Percentiles rank a stretch among this genome's conserved stretches.
phyloP scores from a whole-genome alignment of 2,329 filamentous ascomycete genomes.

The Colletotrichum liaoningense region DNA sequence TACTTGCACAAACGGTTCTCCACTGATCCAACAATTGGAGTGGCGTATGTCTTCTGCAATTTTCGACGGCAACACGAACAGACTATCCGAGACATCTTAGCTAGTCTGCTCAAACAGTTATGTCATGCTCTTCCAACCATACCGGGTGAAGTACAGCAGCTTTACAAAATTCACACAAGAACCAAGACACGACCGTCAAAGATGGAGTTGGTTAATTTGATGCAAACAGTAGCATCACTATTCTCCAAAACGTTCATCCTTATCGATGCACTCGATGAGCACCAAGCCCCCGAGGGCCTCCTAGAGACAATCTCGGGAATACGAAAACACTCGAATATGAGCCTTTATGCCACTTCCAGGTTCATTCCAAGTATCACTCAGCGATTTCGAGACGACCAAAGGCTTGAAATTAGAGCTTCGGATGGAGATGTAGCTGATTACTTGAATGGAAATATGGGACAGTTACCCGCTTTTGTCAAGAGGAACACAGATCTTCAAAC shows the following conservation, averaged over 20 bases:
- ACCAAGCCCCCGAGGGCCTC: not conserved
- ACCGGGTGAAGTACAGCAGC: conserved; percentile 40
- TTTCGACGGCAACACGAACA: conserved; percentile 53
- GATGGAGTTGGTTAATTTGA: conserved; percentile 1
- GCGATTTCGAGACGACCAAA: not conserved
- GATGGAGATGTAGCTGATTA: conserved; percentile 35
- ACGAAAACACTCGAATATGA: not conserved
- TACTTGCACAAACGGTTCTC: conserved; percentile 45
- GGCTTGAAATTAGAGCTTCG: conserved; percentile 36
- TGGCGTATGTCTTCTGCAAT: conserved; percentile 61
- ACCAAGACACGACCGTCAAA: conserved; percentile 13
- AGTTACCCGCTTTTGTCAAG: not conserved
- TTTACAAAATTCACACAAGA: conserved; percentile 42
- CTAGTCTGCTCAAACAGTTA: conserved; percentile 52
- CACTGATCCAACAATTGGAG: conserved; percentile 41
- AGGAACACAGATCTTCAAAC: conserved; percentile 1
- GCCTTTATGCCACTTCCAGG: conserved; percentile 41
- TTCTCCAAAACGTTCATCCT: conserved; percentile 35
- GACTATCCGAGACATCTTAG: conserved; percentile 43
- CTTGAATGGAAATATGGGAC: not conserved
- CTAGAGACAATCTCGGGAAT: conserved; percentile 18
- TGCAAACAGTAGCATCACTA: not conserved
- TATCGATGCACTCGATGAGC: conserved; percentile 41
- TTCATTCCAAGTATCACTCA: conserved; percentile 30
- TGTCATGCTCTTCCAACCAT: conserved; percentile 39